A percentile compares a stretch with the other conserved stretches of the same genome.
Conservation (phyloP, 768 basidiomycete species). For the Omphalotus guepiniiformis region DNA sequence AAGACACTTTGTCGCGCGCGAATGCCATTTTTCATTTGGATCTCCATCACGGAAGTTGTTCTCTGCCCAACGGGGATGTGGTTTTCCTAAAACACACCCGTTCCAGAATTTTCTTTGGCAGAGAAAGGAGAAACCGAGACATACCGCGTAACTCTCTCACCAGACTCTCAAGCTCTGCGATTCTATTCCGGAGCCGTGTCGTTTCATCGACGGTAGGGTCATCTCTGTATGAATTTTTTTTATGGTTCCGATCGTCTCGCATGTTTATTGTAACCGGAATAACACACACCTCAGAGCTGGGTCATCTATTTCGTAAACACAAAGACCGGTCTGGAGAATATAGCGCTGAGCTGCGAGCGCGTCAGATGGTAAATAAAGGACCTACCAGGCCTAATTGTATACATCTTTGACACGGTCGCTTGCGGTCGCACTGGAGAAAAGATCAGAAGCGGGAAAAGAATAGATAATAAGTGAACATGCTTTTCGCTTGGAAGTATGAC, state of each 20-base stretch:
- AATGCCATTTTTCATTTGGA: constrained; percentile 83
- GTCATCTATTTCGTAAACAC: constrained; percentile 93
- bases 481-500: constrained; percentile 93
- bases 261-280: neutral
- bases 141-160: constrained; percentile 83
- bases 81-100: constrained; percentile 53
- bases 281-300: constrained; percentile 63
- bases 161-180: constrained; percentile 90
- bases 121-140: constrained; percentile 12
- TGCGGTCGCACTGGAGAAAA: constrained; percentile 73
- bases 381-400: constrained; percentile 82
- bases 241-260: neutral
- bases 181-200: constrained; percentile 79
- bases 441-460: constrained; percentile 9
- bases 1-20: constrained; percentile 68
- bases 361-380: constrained; percentile 8
- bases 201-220: constrained; percentile 86
- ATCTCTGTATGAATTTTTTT: constrained; percentile 44
- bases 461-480: constrained; percentile 33
- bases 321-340: constrained; percentile 72
- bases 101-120: constrained; percentile 1
- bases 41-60: constrained; percentile 75
- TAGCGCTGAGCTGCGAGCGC: constrained; percentile 8
- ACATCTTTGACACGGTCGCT: constrained; percentile 86
- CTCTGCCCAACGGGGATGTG: constrained; percentile 85